Conservation (phyloP, 2,329 filamentous ascomycete genomes). For the Colletotrichum brevisporum region DNA sequence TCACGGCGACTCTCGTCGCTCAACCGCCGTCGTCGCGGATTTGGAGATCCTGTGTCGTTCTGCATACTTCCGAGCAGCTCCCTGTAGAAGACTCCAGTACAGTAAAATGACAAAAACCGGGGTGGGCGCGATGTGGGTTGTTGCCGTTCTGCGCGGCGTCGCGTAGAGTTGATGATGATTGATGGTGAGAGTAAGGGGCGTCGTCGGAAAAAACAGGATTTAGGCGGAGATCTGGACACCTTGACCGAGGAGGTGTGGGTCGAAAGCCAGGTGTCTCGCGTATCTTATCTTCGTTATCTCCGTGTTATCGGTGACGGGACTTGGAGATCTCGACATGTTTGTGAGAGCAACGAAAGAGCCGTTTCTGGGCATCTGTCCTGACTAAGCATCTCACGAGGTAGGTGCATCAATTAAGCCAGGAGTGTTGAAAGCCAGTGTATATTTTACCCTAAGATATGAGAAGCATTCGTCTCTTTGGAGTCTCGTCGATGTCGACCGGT, state of each 20-base stretch:
- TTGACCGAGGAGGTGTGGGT: neutral
- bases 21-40: conserved; percentile 23
- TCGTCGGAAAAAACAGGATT: conserved; percentile 29
- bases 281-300: neutral
- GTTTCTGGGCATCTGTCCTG: no score
- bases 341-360: no score
- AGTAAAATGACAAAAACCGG: neutral
- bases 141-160: neutral
- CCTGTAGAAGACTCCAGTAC: no score
- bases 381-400: no score
- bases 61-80: neutral
- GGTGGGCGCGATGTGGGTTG: neutral
- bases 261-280: no score
- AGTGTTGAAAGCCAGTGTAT: no score
- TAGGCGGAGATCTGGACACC: conserved; percentile 18
- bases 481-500: no score
- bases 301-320: no score
- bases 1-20: conserved; percentile 32
- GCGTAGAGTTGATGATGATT: neutral
- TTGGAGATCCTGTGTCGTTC: neutral
- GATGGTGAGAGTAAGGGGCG: conserved; percentile 1
- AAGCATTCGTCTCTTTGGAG: no score
- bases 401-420: no score
- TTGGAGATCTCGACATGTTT: no score
- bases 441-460: no score